Evolutionary conservation across 495 filamentous ascomycete genomes (phyloP).

Genomic region (Bryoglossum gracile): DNA sequence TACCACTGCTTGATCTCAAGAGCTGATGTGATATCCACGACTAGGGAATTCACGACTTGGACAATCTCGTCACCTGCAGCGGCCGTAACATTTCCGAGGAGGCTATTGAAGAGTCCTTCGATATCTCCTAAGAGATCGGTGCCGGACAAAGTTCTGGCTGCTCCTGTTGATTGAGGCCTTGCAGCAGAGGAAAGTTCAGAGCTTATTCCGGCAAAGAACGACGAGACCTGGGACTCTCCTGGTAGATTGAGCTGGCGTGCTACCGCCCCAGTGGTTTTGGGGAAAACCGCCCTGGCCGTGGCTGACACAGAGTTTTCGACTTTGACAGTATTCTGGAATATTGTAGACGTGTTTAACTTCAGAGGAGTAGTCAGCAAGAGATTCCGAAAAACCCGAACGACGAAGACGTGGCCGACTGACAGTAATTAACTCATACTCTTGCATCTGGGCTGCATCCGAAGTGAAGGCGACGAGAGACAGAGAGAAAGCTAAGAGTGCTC

Average conservation of each 20-base stretch:
- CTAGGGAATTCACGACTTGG: not conserved
- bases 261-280: not conserved
- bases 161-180: not conserved
- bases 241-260: not conserved
- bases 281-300: not conserved
- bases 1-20: conserved; percentile 16
- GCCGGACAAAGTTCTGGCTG: not conserved
- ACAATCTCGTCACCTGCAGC: not conserved
- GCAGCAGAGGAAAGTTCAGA: not conserved
- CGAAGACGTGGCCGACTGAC: not conserved
- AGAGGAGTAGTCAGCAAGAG: not conserved
- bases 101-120: not conserved
- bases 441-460: not conserved
- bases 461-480: conserved; percentile 5
- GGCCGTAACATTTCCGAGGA: not conserved
- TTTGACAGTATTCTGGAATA: conserved; percentile 10
- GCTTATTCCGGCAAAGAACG: conserved; percentile 1
- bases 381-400: not conserved
- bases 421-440: not conserved
- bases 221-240: not conserved
- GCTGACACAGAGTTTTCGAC: not conserved
- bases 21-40: not conserved
- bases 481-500: conserved; percentile 6
- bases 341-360: conserved; percentile 16
- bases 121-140: not conserved